Base-by-base conservation (phyloP, 2,329 filamentous ascomycete genomes). In the Purpureocillium takamizusanense region DNA sequence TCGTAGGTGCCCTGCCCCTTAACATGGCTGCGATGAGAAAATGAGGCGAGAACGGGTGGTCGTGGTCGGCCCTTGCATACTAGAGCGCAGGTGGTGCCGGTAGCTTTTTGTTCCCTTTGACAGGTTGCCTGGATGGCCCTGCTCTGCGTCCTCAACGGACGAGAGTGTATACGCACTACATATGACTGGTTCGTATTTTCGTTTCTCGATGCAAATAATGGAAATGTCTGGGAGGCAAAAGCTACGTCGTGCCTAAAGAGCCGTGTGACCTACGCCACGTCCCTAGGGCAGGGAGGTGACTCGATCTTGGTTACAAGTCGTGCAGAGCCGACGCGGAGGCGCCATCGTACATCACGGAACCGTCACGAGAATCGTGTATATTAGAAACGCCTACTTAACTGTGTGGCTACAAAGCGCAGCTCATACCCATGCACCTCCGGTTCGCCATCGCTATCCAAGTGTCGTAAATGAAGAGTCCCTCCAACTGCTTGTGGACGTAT, bases 131-230 rank as follows among this genome's bases (percentile, higher is more conserved):
- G 45, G 49, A 47, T 42, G 50, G 55, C 51, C 53, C 47, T 45
- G 47, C 47, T 50, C 47, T 46, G 45, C 51, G 49, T 14, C 28
- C 46, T 45, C 42, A 48, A 48, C 51, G 54, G 49, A 54, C 54
- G 51, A 54, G 56, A 55, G 56, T 49, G 45, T 46, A 41, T 33
- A 43, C 35, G 42, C 48, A 54, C 52, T 36, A 13, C 18, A 60
- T 63, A 67, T 67, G 66, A 66, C 68, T 71, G 69, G 69, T 56
- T 70, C 64, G 66, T 70, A 70, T 25, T 69, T 59, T 57, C 59
- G 62, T 59, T 35, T 23, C 18, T 39, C 12, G 21, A 29, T 36
- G 27, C n/a, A 18, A 18, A 37, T 25, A 38, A 41, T 38, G n/a
- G 9, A 34, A 34, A 25, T 25, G 21, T 6, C 21, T 10, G 21